phyloP scores from a whole-genome alignment of 371 early-diverging fungal species.

The Chytridium lagenaria region DNA sequence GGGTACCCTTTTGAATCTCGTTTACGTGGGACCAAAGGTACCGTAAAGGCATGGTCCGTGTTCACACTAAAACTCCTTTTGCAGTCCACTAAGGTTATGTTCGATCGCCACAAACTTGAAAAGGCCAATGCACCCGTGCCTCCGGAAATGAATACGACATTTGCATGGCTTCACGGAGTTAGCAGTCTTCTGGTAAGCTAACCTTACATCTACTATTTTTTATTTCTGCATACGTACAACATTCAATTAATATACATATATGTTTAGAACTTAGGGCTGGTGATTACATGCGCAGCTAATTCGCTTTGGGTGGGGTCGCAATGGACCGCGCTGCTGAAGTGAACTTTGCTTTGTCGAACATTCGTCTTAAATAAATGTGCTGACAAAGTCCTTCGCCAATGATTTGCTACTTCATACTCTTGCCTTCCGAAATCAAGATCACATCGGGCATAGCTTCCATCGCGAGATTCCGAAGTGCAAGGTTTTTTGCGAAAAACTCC shows the following conservation, averaged over 20 bases:
- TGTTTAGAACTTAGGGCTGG: neutral
- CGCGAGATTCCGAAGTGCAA: slow-evolving; percentile 40
- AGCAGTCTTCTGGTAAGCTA: slow-evolving; percentile 10
- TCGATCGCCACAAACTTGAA: slow-evolving; percentile 19
- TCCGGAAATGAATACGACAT: slow-evolving; percentile 11
- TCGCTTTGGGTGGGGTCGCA: slow-evolving; percentile 12
- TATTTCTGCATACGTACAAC: neutral
- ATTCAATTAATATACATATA: neutral
- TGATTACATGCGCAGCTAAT: neutral
- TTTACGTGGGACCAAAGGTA: slow-evolving; percentile 11
- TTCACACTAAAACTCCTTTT: too few relatives aligned
- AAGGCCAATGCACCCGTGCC: slow-evolving; percentile 20
- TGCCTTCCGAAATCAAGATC: slow-evolving; percentile 21
- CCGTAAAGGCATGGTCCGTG: neutral
- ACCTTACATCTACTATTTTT: neutral
- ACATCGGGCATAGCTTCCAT: slow-evolving; percentile 49
- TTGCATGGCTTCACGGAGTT: slow-evolving; percentile 22
- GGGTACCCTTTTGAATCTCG: neutral
- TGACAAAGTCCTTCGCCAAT: too few relatives aligned
- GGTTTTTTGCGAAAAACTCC: slow-evolving; percentile 39
- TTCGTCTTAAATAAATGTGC: too few relatives aligned
- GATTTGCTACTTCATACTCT: too few relatives aligned
- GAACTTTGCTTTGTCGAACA: too few relatives aligned
- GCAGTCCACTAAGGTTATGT: slow-evolving; percentile 8
- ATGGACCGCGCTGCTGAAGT: neutral